Conservation (phyloP, 2,329 filamentous ascomycete genomes). For the Fusarium praegraminearum region DNA sequence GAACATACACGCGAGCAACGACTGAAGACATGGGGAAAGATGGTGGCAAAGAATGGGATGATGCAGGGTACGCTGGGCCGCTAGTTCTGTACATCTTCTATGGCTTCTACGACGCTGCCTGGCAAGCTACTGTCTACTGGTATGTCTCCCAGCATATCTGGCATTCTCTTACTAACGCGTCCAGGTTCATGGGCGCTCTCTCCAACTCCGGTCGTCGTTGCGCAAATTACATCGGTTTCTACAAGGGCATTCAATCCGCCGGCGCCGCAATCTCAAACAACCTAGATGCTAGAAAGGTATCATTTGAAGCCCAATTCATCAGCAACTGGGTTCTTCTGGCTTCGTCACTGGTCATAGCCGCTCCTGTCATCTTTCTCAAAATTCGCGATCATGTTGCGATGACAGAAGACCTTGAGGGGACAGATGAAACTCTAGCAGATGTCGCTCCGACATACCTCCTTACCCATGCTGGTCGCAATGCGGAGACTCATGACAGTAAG, state of each 20-base stretch:
- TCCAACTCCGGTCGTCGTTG: conserved; percentile 93
- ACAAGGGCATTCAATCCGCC: conserved; percentile 83
- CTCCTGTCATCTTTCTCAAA: conserved; percentile 81
- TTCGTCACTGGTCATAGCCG: conserved; percentile 78
- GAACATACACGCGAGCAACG: conserved; percentile 32
- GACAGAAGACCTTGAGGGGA: conserved; percentile 85
- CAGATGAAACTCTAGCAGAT: conserved; percentile 83
- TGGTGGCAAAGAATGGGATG: conserved; percentile 70
- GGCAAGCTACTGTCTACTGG: conserved; percentile 95
- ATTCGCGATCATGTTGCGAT: conserved; percentile 81
- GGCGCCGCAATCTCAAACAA: conserved; percentile 68
- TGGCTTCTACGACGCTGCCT: conserved; percentile 87
- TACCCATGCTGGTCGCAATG: neutral
- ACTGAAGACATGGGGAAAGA: neutral
- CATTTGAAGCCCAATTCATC: conserved; percentile 79
- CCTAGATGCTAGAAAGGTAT: conserved; percentile 52
- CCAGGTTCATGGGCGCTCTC: conserved; percentile 89
- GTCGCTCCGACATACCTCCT: conserved; percentile 55
- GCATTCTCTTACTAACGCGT: conserved; percentile 37
- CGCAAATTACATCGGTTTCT: conserved; percentile 92
- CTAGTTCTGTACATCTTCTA: conserved; percentile 94
- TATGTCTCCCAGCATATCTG: conserved; percentile 63
- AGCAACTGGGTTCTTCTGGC: conserved; percentile 78
- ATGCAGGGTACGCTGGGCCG: conserved; percentile 75
- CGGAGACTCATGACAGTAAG: conserved; percentile 3